Base-by-base conservation (phyloP, 768 basidiomycete genomes). In the Mycena vulgaris region DNA sequence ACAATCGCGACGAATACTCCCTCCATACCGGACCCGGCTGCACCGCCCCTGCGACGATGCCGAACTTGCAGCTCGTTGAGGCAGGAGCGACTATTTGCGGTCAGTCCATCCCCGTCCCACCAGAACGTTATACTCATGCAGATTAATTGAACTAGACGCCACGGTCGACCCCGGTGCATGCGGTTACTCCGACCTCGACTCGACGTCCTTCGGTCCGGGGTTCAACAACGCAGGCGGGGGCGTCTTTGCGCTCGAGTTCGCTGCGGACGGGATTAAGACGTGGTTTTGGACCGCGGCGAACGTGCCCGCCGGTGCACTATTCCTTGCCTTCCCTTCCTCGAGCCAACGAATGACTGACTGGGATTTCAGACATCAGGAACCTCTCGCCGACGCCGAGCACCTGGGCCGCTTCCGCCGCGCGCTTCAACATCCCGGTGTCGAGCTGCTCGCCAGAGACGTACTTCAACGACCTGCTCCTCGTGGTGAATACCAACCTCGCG, bases 171-270 rank as follows among this genome's bases (percentile, higher is more conserved):
- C 85, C 72, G 71, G 81, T 13, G 86, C 86, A 13, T 88, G 87
- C 75, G 83, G 80, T 27, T 80, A 81, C 59, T 51, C 63, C 28
- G 83, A 84, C 74, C 63, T 66, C 33, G 76, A 74, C 47, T 74
- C 76, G 39, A 69, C 64, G 27, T 78, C 80, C n/a, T 87, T 80
- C 75, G 86, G 87, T n/a, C 79, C 77, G 25, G 79, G 75, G 16
- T 83, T 87, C 77, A 85, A 86, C 71, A 75, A 66, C 30, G 77
- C 74, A 37, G 84, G 82, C 39, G 87, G 87, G 13, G 86, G 86
- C 37, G 83, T 87, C 30, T 87, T 76, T 68, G 85, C 83, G 23
- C 79, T 81, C 58, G 75, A 81, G 63, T 79, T 82, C 72, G 79
- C 81, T 62, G 65, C 64, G 21, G 74, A 76, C 39, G 87, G 84